Evolutionary conservation across 768 basidiomycete genomes (phyloP).

Genomic region (Tricholoma hemisulphureum): DNA sequence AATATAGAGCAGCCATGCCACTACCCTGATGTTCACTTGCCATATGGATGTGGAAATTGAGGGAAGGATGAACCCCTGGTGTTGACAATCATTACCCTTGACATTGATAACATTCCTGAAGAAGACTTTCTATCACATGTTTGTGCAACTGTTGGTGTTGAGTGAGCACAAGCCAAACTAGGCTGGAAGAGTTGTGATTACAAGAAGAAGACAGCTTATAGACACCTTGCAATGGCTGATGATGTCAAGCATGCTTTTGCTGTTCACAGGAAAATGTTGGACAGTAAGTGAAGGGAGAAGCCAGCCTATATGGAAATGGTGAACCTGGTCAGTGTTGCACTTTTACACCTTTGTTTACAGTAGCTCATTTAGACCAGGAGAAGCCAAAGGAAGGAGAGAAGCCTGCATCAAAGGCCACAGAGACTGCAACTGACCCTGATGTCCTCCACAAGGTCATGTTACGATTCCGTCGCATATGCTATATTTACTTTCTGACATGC

Average conservation of each 20-base stretch:
- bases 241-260: background rate
- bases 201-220: background rate
- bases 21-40: background rate
- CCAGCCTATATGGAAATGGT: background rate
- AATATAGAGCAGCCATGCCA: background rate
- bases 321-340: background rate
- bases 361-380: background rate
- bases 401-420: background rate
- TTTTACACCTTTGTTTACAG: background rate
- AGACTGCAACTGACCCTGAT: background rate
- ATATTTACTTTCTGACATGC: too few relatives aligned
- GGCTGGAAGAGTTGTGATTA: background rate
- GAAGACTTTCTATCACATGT: background rate
- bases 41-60: background rate
- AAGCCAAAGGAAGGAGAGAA: background rate
- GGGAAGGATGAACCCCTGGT: background rate
- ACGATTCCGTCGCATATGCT: too few relatives aligned
- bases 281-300: background rate
- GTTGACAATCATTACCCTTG: background rate
- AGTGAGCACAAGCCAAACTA: background rate
- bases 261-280: background rate
- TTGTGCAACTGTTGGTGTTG: background rate
- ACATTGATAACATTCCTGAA: background rate
- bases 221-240: background rate
- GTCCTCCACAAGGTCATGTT: background rate